Base-by-base conservation (phyloP, 441 rosid species). In the Adansonia rubrostipa region DNA sequence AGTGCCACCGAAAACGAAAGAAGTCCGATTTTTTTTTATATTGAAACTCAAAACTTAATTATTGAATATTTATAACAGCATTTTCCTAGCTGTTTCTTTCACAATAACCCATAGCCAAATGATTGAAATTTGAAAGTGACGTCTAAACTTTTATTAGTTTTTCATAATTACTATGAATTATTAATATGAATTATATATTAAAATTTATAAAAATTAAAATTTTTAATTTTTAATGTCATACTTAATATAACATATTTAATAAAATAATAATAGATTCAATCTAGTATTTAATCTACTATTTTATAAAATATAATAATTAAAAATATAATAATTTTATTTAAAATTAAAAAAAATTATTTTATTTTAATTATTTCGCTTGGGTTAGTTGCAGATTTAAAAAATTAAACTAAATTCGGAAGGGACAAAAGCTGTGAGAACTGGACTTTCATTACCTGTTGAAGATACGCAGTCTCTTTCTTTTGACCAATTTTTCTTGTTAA, bases 401-500 rank as follows among this genome's bases (percentile, higher is more conserved):
- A 17, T 44, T 28, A 9, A 51, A 71, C 61, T 4, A 51, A 14
- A 51, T 28, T 28, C n/a, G 9, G 22, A n/a, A 24, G 54, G 71
- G 13, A 67, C 9, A 20, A 19, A 51, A 70, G 74, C 58, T 24
- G 42, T 10, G n/a, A 64, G 65, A 57, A 73, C 56, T 40, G 33
- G 51, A 19, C 36, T 54, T 40, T 17, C 67, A 13, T 73, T 60
- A 56, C 42, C 5, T 47, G 44, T 73, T 60, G 60, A 56, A 13
- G 56, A 58, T 73, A 14, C 40, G 56, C 44, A 1, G 56, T 60
- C 56, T 60, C 36, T 58, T 42, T 73, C 77, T 20, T 73, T 60
- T 22, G 36, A 22, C 64, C 36, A 60, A 19, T 10, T 71, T 7
- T 71, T 24, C 45, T 7, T 28, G 11, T 9, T 28, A 20, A 19